Base-by-base conservation (phyloP, 441 rosid species). In the Mallotus japonicus region DNA sequence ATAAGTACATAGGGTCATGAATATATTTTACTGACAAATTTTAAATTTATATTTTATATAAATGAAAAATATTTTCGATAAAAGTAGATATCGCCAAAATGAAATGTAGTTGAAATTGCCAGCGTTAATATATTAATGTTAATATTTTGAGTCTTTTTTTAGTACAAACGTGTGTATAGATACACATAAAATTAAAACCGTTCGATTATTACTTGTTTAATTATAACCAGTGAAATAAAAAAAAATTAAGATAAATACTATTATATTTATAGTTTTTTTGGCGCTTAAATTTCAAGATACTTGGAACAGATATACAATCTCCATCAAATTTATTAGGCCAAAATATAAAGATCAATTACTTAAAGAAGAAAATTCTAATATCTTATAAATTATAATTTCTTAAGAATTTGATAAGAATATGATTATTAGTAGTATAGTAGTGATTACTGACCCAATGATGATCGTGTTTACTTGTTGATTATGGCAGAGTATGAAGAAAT, bases 401-500 rank as follows among this genome's bases (percentile, higher is more conserved):
- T 4, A 42, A 12, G 32, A 44, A 20, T 54, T 42, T 67, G 6
- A 24, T 40, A 53, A 53, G 13, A 68, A 54, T 55, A 10, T 37
- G 47, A 34, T 22, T 17, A 55, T 47, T 65, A 42, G 10, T 47
- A 49, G 22, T 59, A 15, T 53, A 53, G 14, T 53, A 16, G 3
- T 54, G 58, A 54, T 19, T 16, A 54, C 1, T 54, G 24, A 63
- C 24, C 42, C 40, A 65, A 65, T 65, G 65, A 73, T 65, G 54
- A 58, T 8, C 34, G 49, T 28, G 32, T 73, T 73, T 28, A 19
- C 66, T 10, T 46, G 46, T 19, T 32, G 19, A 34, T 66, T 62
- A 19, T 37, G 68, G 68, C 67, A 74, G 73, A 68, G 68, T 74
- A 60, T 62, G 17, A 50, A 57, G 49, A 67, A 40, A 20, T 56